Conservation (phyloP, 805 yeast species). For the Barnettozyma californica region DNA sequence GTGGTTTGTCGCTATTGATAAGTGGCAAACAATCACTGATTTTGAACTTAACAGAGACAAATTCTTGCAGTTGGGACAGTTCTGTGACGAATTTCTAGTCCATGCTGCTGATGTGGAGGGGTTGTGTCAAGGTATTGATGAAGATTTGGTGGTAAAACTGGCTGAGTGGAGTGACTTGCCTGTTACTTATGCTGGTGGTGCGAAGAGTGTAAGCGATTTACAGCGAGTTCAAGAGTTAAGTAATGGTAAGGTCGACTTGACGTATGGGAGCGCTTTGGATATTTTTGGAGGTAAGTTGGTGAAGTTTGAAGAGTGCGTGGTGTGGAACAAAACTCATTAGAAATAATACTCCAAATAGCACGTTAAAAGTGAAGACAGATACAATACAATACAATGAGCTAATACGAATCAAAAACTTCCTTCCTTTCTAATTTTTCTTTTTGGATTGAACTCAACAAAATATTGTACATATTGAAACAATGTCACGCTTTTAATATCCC, state of each 20-base stretch:
- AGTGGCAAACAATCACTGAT: constrained; percentile 90
- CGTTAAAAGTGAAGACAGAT: no score
- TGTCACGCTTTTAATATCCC: not conserved
- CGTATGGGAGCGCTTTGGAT: constrained; percentile 90
- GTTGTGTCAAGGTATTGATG: constrained; percentile 87
- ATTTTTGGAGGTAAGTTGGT: constrained; percentile 90
- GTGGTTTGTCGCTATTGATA: constrained; percentile 97
- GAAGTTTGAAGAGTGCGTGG: constrained; percentile 64
- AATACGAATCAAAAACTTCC: no score
- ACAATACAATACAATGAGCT: no score
- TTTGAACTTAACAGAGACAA: constrained; percentile 49
- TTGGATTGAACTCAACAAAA: not conserved
- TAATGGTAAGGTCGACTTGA: constrained; percentile 79
- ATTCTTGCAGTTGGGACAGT: constrained; percentile 47
- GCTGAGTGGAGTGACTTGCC: constrained; percentile 80
- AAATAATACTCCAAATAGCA: no score
- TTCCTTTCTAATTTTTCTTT: no score
- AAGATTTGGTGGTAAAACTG: constrained; percentile 60
- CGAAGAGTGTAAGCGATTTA: constrained; percentile 67
- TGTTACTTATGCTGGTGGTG: constrained; percentile 97
- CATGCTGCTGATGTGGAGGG: constrained; percentile 99
- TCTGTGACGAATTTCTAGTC: constrained; percentile 82
- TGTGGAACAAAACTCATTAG: constrained; percentile 54
- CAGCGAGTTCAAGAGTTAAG: constrained; percentile 62
- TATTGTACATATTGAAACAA: not conserved